These are phyloP conservation scores for Fennellomyces sp. DNA, from an alignment of 371 early-diverging fungal species.

Conservation along the genomic window DNA sequence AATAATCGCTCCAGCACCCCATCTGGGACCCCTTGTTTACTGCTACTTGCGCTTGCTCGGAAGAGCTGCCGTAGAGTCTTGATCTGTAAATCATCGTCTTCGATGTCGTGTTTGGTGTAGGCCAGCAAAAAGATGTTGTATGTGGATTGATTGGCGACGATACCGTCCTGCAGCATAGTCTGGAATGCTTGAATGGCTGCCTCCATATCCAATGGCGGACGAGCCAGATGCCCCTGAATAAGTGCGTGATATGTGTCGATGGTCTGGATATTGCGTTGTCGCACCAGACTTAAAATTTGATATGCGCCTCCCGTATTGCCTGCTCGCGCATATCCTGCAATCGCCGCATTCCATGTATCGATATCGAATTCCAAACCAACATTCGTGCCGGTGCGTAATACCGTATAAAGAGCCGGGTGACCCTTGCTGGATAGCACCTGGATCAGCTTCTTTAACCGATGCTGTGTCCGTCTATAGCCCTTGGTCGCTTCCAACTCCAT, in stretches of 20 bases:
- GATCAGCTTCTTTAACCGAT: slow-evolving; percentile 8
- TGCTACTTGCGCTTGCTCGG: not conserved
- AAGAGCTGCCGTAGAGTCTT: slow-evolving; percentile 15
- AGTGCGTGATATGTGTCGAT: slow-evolving; percentile 10
- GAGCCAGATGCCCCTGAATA: slow-evolving; percentile 10
- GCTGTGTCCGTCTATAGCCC: slow-evolving; percentile 2
- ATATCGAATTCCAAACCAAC: slow-evolving; percentile 1
- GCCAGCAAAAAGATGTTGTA: slow-evolving; percentile 15
- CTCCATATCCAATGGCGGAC: slow-evolving; percentile 3
- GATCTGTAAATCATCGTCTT: slow-evolving; percentile 12
- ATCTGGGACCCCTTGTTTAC: not conserved
- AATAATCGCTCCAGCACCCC: not conserved
- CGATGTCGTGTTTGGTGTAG: slow-evolving; percentile 5
- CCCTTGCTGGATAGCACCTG: slow-evolving; percentile 10
- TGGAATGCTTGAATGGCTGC: slow-evolving; percentile 20
- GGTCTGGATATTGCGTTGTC: not conserved
- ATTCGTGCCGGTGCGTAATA: slow-evolving; percentile 3
- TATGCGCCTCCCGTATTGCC: slow-evolving; percentile 15
- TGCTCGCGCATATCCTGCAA: not conserved
- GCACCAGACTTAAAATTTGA: slow-evolving; percentile 7
- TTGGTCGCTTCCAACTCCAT: slow-evolving; percentile 7
- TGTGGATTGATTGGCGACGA: not conserved
- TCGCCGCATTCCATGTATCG: slow-evolving; percentile 14
- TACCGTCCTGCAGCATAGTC: slow-evolving; percentile 15
- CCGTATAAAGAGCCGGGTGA: slow-evolving; percentile 6